Conservation (phyloP, 2,329 filamentous ascomycete genomes). For the Cercospora brassicicola region DNA sequence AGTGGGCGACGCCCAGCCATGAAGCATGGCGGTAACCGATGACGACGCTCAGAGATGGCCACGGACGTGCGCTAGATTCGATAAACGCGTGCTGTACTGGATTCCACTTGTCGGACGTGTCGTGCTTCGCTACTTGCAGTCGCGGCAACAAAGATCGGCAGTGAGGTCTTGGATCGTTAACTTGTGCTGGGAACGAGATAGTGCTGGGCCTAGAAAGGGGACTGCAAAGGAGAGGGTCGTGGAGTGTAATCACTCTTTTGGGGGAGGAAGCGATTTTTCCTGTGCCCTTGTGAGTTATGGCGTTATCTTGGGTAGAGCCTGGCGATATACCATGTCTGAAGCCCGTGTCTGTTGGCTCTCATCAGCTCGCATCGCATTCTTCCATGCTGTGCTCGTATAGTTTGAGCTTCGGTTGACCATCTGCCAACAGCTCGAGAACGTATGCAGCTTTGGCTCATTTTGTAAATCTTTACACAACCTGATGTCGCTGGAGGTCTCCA, state of each 20-base stretch:
- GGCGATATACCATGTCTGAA: not conserved
- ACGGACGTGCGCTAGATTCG: not conserved
- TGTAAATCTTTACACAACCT: not conserved
- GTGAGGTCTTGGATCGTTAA: not conserved
- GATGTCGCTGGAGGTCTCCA: not conserved
- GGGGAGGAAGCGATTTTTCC: not conserved
- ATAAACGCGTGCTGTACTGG: not conserved
- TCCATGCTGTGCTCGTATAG: not conserved
- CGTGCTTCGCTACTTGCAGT: not conserved
- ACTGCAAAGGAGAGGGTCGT: not conserved
- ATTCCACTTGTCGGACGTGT: not conserved
- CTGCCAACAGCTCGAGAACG: not conserved
- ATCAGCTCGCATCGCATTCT: not conserved
- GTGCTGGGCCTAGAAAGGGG: not conserved
- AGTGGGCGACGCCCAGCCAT: constrained; percentile 17
- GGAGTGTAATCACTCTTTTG: not conserved
- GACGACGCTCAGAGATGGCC: not conserved
- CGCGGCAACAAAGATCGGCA: not conserved
- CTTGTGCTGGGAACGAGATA: not conserved
- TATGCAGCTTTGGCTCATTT: not conserved
- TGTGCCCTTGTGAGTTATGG: not conserved
- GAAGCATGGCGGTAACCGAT: not conserved
- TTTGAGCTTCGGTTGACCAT: not conserved
- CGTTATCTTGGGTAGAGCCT: not conserved
- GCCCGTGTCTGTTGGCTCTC: not conserved